phyloP scores from a whole-genome alignment of 768 basidiomycete species.

The Boletus insuetus region DNA sequence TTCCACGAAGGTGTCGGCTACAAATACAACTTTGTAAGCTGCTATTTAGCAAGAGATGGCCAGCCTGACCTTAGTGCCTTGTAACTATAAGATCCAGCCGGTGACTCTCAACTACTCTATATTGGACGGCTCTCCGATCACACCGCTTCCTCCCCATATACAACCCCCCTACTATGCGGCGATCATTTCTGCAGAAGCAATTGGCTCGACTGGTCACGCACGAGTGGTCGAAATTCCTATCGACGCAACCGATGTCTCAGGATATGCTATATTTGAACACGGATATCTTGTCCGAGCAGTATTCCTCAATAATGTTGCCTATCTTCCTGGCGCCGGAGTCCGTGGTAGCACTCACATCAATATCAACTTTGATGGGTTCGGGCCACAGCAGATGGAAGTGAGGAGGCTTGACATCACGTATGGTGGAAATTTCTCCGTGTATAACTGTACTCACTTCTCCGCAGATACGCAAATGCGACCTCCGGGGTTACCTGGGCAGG shows the following conservation, averaged over 20 bases:
- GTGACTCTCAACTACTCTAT: slow-evolving; percentile 54
- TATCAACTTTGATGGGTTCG: slow-evolving; percentile 35
- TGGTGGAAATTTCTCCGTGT: not conserved
- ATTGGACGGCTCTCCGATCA: slow-evolving; percentile 49
- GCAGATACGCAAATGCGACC: slow-evolving; percentile 48
- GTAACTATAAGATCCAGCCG: slow-evolving; percentile 56
- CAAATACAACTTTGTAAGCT: slow-evolving; percentile 61
- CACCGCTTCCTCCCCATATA: slow-evolving; percentile 56
- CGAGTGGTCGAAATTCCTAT: slow-evolving; percentile 48
- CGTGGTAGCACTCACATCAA: slow-evolving; percentile 44
- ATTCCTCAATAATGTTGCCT: slow-evolving; percentile 60
- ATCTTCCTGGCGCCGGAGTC: slow-evolving; percentile 33
- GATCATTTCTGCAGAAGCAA: slow-evolving; percentile 56
- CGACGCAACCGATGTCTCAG: slow-evolving; percentile 47
- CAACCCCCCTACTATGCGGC: slow-evolving; percentile 68
- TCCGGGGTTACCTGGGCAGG: slow-evolving; percentile 56
- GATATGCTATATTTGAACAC: slow-evolving; percentile 60
- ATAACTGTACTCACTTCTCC: not conserved
- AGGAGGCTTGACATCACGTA: slow-evolving; percentile 51
- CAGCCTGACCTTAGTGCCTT: not conserved
- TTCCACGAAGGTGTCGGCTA: slow-evolving; percentile 70
- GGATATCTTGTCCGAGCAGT: slow-evolving; percentile 44
- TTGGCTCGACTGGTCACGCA: slow-evolving; percentile 44
- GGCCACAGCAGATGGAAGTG: slow-evolving; percentile 33
- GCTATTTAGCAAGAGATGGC: not conserved